Percentiles rank a stretch among this genome's conserved stretches.
These are phyloP conservation scores for Veloporphyrellus conicus DNA, from an alignment of 1,284 basidiomycete genomes.

Conservation along the genomic window DNA sequence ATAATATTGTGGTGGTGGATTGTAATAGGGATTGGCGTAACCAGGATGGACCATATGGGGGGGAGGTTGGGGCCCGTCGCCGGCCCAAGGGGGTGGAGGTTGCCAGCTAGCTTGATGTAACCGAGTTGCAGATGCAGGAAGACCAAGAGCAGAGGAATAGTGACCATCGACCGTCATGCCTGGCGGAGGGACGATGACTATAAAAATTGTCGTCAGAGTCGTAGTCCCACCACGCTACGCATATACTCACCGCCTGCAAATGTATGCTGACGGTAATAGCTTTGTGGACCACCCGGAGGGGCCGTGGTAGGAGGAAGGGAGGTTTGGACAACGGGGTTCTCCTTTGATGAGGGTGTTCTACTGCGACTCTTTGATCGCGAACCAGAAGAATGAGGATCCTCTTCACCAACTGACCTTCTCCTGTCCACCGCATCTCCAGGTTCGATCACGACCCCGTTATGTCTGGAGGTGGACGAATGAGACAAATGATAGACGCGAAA, in stretches of 20 bases:
- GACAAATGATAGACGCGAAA: slow-evolving; percentile 4
- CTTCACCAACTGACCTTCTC: slow-evolving; percentile 35
- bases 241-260: slow-evolving; percentile 32
- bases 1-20: slow-evolving; percentile 46
- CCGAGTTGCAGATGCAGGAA: slow-evolving; percentile 52
- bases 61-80: slow-evolving; percentile 30
- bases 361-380: slow-evolving; percentile 50
- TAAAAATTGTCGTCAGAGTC: background rate
- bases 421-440: slow-evolving; percentile 37
- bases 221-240: no score
- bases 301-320: slow-evolving; percentile 32
- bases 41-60: slow-evolving; percentile 38
- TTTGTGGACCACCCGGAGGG: slow-evolving; percentile 41
- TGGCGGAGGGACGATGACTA: slow-evolving; percentile 31
- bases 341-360: slow-evolving; percentile 45
- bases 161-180: slow-evolving; percentile 33
- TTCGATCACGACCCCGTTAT: slow-evolving; percentile 65
- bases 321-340: slow-evolving; percentile 28
- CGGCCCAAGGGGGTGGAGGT: slow-evolving; percentile 37
- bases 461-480: slow-evolving; percentile 37
- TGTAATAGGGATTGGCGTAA: slow-evolving; percentile 44
- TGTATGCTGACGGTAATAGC: slow-evolving; percentile 63
- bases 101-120: slow-evolving; percentile 43
- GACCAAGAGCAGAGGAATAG: slow-evolving; percentile 35
- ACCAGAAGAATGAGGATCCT: slow-evolving; percentile 38